Conservation (phyloP, 371 early-diverging fungal genomes). For the Mortierella sp. region DNA sequence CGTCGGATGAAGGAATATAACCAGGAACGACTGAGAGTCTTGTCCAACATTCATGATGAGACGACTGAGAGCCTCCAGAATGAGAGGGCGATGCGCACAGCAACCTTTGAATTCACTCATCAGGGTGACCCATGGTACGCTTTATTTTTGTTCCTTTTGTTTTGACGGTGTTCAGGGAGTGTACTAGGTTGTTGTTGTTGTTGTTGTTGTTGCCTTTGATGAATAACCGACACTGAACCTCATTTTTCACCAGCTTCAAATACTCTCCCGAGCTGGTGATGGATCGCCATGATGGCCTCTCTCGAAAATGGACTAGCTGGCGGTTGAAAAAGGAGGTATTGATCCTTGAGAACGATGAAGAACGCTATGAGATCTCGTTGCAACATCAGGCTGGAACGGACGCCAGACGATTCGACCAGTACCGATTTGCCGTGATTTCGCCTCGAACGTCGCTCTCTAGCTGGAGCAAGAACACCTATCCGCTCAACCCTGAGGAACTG, state of each 20-base stretch:
- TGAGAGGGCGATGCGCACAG: slow-evolving; percentile 44
- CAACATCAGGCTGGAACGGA: slow-evolving; percentile 46
- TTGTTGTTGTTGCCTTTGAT: too few species aligned
- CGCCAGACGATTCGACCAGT: slow-evolving; percentile 42
- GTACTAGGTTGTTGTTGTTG: too few species aligned
- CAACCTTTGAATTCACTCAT: slow-evolving; percentile 59
- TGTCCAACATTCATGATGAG: slow-evolving; percentile 42
- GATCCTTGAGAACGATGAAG: slow-evolving; percentile 52
- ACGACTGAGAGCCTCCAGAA: slow-evolving; percentile 50
- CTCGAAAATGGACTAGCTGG: slow-evolving; percentile 53
- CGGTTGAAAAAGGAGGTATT: slow-evolving; percentile 47
- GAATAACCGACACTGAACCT: too few species aligned
- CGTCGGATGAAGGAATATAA: slow-evolving; percentile 38
- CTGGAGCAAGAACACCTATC: slow-evolving; percentile 40
- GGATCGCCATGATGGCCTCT: slow-evolving; percentile 53
- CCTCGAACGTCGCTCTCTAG: slow-evolving; percentile 39
- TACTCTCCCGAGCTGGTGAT: slow-evolving; percentile 55
- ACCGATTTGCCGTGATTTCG: slow-evolving; percentile 46
- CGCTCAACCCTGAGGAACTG: slow-evolving; percentile 12
- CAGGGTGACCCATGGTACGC: slow-evolving; percentile 62
- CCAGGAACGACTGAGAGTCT: slow-evolving; percentile 36
- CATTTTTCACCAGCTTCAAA: slow-evolving; percentile 48
- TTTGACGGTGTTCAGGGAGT: too few species aligned
- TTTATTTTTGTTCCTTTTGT: neutral
- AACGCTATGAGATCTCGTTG: slow-evolving; percentile 50